Evolutionary conservation across 2,329 filamentous ascomycete species (phyloP).

Genomic region (Trichothecium roseum): DNA sequence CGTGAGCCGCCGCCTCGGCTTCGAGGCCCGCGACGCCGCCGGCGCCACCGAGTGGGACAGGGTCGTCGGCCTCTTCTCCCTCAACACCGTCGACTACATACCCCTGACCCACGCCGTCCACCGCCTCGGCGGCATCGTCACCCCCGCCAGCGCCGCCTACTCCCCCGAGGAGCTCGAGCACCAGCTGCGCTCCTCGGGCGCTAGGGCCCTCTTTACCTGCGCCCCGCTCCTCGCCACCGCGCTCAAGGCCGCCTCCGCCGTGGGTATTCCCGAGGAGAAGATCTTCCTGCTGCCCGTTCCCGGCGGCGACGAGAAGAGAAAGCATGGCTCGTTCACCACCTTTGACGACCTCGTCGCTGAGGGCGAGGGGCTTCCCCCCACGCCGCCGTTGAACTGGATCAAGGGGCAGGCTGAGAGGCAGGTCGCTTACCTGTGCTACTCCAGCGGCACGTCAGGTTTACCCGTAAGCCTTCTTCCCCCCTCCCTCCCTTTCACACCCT

Average conservation of each 20-base stretch:
- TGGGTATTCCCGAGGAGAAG: constrained; percentile 50
- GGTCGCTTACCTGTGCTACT: constrained; percentile 70
- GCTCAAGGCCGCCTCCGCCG: constrained; percentile 51
- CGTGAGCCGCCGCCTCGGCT: constrained; percentile 60
- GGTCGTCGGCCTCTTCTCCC: constrained; percentile 64
- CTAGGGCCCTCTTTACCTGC: constrained; percentile 64
- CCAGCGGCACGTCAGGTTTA: constrained; percentile 68
- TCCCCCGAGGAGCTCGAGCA: constrained; percentile 59
- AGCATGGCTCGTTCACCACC: constrained; percentile 46
- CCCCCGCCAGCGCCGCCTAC: constrained; percentile 62
- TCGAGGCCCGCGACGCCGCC: constrained; percentile 53
- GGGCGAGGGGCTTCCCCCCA: constrained; percentile 41
- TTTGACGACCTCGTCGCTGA: constrained; percentile 55
- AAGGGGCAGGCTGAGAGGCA: constrained; percentile 57
- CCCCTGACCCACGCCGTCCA: constrained; percentile 66
- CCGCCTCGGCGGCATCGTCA: constrained; percentile 59
- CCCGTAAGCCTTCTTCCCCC: constrained; percentile 45
- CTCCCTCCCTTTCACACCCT: neutral
- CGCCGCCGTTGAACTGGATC: constrained; percentile 48
- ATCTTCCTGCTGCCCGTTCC: constrained; percentile 63
- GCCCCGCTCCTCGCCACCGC: constrained; percentile 53
- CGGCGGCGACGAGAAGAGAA: constrained; percentile 29
- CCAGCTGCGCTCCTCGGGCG: constrained; percentile 58
- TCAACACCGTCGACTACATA: constrained; percentile 74
- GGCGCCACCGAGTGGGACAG: constrained; percentile 69